phyloP scores from a whole-genome alignment of 805 yeast genomes.

The Candida michaelii region DNA sequence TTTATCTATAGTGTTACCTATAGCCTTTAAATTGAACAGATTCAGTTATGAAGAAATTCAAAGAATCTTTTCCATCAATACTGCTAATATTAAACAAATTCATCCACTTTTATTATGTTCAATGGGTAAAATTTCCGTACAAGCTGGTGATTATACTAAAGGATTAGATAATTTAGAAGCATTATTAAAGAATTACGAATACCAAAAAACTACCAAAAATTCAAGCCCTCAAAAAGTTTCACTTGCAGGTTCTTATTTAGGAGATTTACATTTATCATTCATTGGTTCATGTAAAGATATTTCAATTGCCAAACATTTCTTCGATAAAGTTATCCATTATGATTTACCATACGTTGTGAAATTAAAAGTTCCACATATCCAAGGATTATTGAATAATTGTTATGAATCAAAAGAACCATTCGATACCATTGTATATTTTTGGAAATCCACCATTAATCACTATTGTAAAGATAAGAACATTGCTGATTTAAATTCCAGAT shows the following conservation, averaged over 20 bases:
- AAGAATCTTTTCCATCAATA: constrained; percentile 50
- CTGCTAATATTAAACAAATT: constrained; percentile 27
- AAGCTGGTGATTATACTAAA: constrained; percentile 60
- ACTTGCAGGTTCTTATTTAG: constrained; percentile 39
- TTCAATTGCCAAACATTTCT: constrained; percentile 68
- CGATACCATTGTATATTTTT: constrained; percentile 56
- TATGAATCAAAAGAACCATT: constrained; percentile 57
- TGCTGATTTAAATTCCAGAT: constrained; percentile 53
- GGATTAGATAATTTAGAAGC: constrained; percentile 66
- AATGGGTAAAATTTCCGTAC: constrained; percentile 70
- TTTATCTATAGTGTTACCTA: constrained; percentile 67
- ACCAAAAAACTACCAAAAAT: constrained; percentile 8
- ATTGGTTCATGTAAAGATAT: constrained; percentile 77
- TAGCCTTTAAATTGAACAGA: constrained; percentile 61
- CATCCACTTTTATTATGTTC: constrained; percentile 59
- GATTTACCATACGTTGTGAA: constrained; percentile 73
- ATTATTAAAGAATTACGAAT: constrained; percentile 52
- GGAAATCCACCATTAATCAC: constrained; percentile 60
- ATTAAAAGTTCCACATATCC: constrained; percentile 72
- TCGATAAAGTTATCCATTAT: constrained; percentile 65
- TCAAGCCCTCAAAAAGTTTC: not conserved
- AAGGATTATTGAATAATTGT: constrained; percentile 60
- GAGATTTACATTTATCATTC: constrained; percentile 74
- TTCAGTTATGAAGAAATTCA: constrained; percentile 60
- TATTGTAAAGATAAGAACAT: constrained; percentile 39